phyloP scores from a whole-genome alignment of 2,329 filamentous ascomycete genomes.

The Aspergillus flavus region DNA sequence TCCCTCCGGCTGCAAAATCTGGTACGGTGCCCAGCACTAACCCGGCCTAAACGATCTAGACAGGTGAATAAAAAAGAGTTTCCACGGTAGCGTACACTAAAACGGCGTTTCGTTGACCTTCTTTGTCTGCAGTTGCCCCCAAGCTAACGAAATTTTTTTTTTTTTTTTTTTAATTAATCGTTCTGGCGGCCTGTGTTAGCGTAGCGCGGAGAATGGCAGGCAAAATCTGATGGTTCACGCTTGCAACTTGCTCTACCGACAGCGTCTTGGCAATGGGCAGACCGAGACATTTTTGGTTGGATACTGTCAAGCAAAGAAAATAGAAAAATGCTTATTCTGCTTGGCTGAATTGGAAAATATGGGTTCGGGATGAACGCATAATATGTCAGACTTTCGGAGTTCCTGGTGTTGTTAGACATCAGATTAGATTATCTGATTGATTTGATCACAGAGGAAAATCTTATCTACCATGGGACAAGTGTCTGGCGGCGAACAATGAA shows the following conservation, averaged over 20 bases:
- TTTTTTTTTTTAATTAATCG: neutral
- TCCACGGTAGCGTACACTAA: neutral
- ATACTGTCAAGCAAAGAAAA: no score
- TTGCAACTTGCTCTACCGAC: neutral
- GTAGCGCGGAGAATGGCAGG: neutral
- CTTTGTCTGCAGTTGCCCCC: neutral
- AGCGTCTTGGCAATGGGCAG: neutral
- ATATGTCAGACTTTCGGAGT: neutral
- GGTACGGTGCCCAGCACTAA: neutral
- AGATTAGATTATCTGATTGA: slow-evolving; percentile 8
- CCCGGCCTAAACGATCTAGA: neutral
- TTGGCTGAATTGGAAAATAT: neutral
- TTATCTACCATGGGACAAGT: neutral
- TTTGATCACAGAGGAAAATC: neutral
- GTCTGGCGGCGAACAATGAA: neutral
- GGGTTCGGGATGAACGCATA: neutral
- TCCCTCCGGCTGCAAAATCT: neutral
- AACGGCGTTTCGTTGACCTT: neutral
- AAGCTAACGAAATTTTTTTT: neutral
- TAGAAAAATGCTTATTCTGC: neutral
- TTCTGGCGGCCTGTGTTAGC: neutral
- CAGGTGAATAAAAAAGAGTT: neutral
- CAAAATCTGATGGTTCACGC: neutral
- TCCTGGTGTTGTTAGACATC: neutral
- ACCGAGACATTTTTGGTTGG: neutral